Percentiles rank a stretch among this genome's conserved stretches.
Conservation (phyloP, 768 basidiomycete genomes). For the Boletus rubroflammeus region DNA sequence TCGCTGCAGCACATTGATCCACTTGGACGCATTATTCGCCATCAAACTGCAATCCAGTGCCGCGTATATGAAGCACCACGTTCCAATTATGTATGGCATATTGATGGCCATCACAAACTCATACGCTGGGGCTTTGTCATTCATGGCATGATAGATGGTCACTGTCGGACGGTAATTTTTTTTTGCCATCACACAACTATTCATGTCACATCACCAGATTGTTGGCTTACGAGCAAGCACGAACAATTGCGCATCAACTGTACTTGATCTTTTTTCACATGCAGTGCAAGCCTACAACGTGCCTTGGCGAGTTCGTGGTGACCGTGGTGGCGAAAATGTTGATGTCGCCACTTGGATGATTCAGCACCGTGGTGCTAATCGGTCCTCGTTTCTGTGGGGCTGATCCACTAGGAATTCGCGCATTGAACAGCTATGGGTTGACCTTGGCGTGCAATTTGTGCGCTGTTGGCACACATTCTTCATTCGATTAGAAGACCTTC, state of each 20-base stretch:
- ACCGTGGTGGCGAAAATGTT: constrained; percentile 29
- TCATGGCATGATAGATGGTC: constrained; percentile 27
- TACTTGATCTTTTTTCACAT: constrained; percentile 19
- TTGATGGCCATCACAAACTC: constrained; percentile 25
- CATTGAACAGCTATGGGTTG: too few relatives aligned
- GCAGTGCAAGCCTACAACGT: constrained; percentile 5
- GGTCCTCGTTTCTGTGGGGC: not conserved
- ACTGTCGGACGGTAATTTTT: not conserved
- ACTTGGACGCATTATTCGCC: not conserved
- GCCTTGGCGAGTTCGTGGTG: constrained; percentile 27
- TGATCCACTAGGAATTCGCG: too few relatives aligned
- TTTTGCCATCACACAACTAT: too few relatives aligned
- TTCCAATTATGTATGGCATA: constrained; percentile 12
- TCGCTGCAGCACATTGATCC: not conserved
- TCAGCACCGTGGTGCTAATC: not conserved
- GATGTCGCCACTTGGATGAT: constrained; percentile 19
- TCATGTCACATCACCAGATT: too few relatives aligned
- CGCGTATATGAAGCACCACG: not conserved
- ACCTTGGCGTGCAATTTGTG: too few relatives aligned
- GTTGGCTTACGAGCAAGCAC: constrained; percentile 14
- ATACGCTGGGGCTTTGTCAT: constrained; percentile 23
- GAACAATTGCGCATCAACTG: constrained; percentile 26
- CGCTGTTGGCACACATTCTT: too few relatives aligned
- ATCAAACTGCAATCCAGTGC: not conserved
- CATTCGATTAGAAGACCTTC: too few relatives aligned